Base-by-base conservation (phyloP, 2,329 filamentous ascomycete species). In the Hypoxylon sp. region DNA sequence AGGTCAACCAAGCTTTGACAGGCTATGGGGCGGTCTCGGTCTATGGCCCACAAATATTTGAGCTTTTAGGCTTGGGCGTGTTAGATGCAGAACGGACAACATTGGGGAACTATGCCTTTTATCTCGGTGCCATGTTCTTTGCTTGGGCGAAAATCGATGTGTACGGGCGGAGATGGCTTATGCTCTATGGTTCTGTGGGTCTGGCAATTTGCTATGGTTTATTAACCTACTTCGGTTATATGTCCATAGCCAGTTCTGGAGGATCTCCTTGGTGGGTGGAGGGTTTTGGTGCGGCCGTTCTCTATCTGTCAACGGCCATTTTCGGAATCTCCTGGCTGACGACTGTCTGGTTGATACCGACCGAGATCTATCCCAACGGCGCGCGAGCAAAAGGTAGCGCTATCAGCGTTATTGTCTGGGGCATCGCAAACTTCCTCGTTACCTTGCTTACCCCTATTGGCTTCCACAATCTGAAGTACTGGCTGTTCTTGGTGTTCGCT, bases 1-100 rank as follows among this genome's bases (percentile, higher is more conserved):
- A 90, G 73, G 75, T 89, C 69, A 88, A 88, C 69, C 87, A 89
- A 74, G 85, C 84, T 1, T 75, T 87, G 53, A 87, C 84, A 0
- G 84, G 84, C 7, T 88, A 87, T 58, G 85, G 85, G 2, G 87
- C 87, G 0, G 85, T 90, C 2, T 86, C 83, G 16, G 87, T 89
- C 2, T 89, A 89, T 62, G 87, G 87, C 0, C 86, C 87, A 2
- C 87, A 89, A 68, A 89, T 89, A 56, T 89, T 89, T 73, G 82
- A 87, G 67, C 82, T 89, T 8, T 82, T 89, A 2, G 86, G 87
- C 14, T 87, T 89, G 73, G 74, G 76, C 16, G 81, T 83, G 34
- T 77, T 76, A 3, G 77, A 76, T 14, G 82, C 87, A 0, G 87
- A 90, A 73, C 85, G 83, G 65, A 76, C 88, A 12, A 89, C 87